Evolutionary conservation across 805 yeast genomes (phyloP), one percentile per base, ranked within the genome.

Genomic region (Naumovozyma dairenensis): DNA sequence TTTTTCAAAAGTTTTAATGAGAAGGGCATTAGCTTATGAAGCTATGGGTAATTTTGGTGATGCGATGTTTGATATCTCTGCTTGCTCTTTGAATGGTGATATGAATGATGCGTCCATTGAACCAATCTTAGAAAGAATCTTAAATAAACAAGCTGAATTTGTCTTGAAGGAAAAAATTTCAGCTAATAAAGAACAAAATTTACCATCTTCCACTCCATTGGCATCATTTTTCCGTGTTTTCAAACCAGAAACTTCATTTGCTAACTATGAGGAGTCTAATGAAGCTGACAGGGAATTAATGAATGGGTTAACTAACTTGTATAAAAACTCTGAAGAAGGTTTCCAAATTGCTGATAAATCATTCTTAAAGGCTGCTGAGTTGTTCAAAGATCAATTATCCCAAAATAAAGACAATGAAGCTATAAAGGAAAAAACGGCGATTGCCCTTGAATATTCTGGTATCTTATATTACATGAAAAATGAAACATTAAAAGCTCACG

Each of bases 11-110:
- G 89, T 96, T 61, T 67, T 85, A 43, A 66, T 83, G 51, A 84
- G 98, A 63, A 80, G 97, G 60, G 95, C 94, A 21, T 75, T 78
- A 46, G 93, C 96, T 21, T 79, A 80, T 58, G 97, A 89, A 64
- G 72, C 74, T 45, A 61, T 84, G 42, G 93, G 74, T 48, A 65
- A 69, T 44, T 86, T 71, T 60, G 72, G 74, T 31, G 94, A 86
- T 39, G 86, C 97, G 30, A 77, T 84, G 72, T 76, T 78, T 59
- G 97, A 89, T 60, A 72, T 81, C 58, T 86, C 96, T 33, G 85
- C 92, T 3, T 72, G 85, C 48, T 77, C 94, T 33, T 72, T 89
- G 38, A 73, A 76, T 55, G 89, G 89, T 37, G 87, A 89, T 25
- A 77, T 82, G 62, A 73, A 73, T 53, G 81, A 81, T 56, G 75